A percentile compares a stretch with the other conserved stretches of the same genome.
phyloP scores from a whole-genome alignment of 2,329 filamentous ascomycete genomes.

The Stylonectria norvegica region DNA sequence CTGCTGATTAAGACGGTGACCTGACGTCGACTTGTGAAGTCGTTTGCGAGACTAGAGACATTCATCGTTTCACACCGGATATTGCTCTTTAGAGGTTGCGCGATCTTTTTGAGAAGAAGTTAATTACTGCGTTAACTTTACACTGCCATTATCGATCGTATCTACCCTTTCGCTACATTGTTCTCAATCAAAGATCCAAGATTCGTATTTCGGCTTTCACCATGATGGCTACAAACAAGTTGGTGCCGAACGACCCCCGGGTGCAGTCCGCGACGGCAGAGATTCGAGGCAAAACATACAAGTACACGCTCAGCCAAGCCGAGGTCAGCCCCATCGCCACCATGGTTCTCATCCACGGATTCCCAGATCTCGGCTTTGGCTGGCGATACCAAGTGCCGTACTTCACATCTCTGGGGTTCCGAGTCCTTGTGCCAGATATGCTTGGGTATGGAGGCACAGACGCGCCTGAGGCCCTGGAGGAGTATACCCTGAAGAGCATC shows the following conservation, averaged over 20 bases:
- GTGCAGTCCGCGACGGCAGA: conserved; percentile 60
- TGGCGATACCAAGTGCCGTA: conserved; percentile 88
- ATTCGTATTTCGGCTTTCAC: conserved; percentile 5
- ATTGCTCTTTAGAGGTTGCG: too few species aligned
- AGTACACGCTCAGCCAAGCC: conserved; percentile 57
- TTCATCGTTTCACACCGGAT: too few species aligned
- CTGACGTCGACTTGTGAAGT: too few species aligned
- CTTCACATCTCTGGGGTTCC: conserved; percentile 67
- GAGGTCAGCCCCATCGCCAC: conserved; percentile 43
- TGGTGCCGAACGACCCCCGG: conserved; percentile 63
- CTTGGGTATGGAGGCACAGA: conserved; percentile 80
- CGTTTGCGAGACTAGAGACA: too few species aligned
- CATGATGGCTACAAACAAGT: conserved; percentile 56
- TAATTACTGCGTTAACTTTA: too few species aligned
- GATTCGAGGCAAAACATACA: conserved; percentile 69
- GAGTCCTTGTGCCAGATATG: conserved; percentile 81
- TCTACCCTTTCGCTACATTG: too few species aligned
- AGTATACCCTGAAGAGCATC: conserved; percentile 70
- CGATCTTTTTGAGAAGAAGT: too few species aligned
- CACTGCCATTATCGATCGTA: too few species aligned
- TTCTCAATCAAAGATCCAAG: too few species aligned
- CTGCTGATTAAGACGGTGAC: conserved; percentile 1
- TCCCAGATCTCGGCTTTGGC: conserved; percentile 76
- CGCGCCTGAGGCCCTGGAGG: conserved; percentile 57
- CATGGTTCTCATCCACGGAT: conserved; percentile 66